phyloP scores from a whole-genome alignment of 2,329 filamentous ascomycete genomes.

The Pyricularia pennisetigena region DNA sequence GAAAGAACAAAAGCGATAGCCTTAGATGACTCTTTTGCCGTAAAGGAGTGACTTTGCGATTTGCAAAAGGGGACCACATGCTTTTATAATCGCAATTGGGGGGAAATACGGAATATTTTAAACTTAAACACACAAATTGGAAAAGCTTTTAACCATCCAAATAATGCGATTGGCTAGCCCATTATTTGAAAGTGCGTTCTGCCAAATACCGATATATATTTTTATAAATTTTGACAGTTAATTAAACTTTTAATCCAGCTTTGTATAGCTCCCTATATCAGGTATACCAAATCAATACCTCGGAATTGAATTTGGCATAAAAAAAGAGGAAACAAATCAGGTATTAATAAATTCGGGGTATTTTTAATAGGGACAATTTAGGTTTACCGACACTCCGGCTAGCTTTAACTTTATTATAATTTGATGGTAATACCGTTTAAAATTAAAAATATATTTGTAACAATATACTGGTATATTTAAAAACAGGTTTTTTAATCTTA shows the following conservation, averaged over 20 bases:
- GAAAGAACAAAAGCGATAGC: not conserved
- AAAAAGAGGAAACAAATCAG: too few relatives aligned
- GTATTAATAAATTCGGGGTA: too few relatives aligned
- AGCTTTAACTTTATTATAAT: too few relatives aligned
- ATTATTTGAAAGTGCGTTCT: not conserved
- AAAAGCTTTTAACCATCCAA: not conserved
- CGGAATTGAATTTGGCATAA: too few relatives aligned
- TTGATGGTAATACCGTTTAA: too few relatives aligned
- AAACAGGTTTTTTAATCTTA: not conserved
- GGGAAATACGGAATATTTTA: not conserved
- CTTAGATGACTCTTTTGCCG: not conserved
- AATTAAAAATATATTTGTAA: too few relatives aligned
- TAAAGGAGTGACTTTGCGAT: not conserved
- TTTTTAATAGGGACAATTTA: too few relatives aligned
- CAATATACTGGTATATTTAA: not conserved
- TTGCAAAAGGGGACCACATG: not conserved
- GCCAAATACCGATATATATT: not conserved
- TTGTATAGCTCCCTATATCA: too few relatives aligned
- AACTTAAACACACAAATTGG: not conserved
- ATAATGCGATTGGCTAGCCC: not conserved
- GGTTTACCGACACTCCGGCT: not conserved
- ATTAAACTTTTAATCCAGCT: not conserved
- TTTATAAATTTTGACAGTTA: not conserved
- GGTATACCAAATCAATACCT: slow-evolving; percentile 19
- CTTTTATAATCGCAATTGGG: not conserved